phyloP scores from a whole-genome alignment of 2,329 filamentous ascomycete genomes.

The Drechslera avenae region DNA sequence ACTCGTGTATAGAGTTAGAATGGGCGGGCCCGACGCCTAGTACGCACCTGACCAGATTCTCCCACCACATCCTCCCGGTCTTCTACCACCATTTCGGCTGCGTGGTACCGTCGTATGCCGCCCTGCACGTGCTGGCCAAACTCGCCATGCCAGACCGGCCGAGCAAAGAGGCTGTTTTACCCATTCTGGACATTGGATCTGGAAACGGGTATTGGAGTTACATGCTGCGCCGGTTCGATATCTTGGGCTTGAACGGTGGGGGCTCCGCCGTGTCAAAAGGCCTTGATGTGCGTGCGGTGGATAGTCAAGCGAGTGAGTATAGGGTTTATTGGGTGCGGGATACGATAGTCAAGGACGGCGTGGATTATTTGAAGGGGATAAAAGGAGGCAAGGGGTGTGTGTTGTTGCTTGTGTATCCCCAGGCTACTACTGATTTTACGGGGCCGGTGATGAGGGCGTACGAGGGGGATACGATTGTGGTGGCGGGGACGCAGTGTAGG shows the following conservation, averaged over 20 bases:
- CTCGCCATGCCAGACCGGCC: conserved; percentile 50
- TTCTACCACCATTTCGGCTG: conserved; percentile 83
- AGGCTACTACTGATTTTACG: conserved; percentile 71
- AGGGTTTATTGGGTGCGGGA: conserved; percentile 71
- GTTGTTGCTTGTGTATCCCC: conserved; percentile 73
- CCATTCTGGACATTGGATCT: conserved; percentile 69
- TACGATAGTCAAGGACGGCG: conserved; percentile 66
- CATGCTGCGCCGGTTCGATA: conserved; percentile 68
- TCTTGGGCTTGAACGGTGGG: too few relatives aligned
- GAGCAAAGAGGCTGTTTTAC: conserved; percentile 47
- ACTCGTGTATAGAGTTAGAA: conserved; percentile 67
- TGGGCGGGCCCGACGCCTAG: conserved; percentile 66
- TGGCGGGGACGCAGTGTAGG: conserved; percentile 74
- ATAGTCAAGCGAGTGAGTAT: conserved; percentile 71
- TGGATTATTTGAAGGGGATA: conserved; percentile 58
- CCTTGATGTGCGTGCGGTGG: conserved; percentile 65
- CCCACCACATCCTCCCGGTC: conserved; percentile 72
- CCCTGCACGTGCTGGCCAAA: conserved; percentile 63
- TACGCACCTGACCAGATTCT: conserved; percentile 59
- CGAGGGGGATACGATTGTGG: conserved; percentile 67
- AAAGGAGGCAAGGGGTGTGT: conserved; percentile 60
- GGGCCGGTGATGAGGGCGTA: conserved; percentile 65
- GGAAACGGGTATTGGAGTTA: conserved; percentile 79
- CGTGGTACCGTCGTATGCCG: conserved; percentile 70
- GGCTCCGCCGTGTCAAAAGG: conserved; percentile 56